Conservation (phyloP, 2,329 filamentous ascomycete species). For the Xylaria sp. region DNA sequence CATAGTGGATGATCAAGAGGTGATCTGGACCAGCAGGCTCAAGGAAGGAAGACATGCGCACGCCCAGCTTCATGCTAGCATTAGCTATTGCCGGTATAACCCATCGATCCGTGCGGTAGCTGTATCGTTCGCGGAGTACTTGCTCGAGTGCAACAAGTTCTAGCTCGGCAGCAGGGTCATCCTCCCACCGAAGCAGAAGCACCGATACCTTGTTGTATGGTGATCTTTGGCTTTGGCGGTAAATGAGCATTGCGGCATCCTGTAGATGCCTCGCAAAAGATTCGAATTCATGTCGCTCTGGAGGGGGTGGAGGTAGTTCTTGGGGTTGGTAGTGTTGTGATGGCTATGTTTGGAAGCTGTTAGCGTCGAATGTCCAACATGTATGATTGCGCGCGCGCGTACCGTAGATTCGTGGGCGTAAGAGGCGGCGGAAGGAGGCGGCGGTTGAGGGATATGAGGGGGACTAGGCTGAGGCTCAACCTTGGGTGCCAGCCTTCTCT, state of each 20-base stretch:
- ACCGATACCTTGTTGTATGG: conserved; percentile 70
- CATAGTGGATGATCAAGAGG: conserved; percentile 73
- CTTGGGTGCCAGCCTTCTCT: conserved; percentile 53
- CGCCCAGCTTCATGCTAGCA: conserved; percentile 70
- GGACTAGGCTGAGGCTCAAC: conserved; percentile 50
- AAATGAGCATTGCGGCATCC: conserved; percentile 75
- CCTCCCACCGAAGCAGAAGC: conserved; percentile 71
- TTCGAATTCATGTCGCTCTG: conserved; percentile 71
- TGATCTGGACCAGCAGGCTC: conserved; percentile 68
- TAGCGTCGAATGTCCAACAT: conserved; percentile 30
- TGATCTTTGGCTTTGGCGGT: conserved; percentile 69
- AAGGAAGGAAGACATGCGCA: conserved; percentile 69
- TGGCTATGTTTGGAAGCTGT: conserved; percentile 39
- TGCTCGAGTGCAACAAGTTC: conserved; percentile 67
- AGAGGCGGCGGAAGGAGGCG: conserved; percentile 32
- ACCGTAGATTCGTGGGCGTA: conserved; percentile 48
- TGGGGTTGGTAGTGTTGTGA: conserved; percentile 47
- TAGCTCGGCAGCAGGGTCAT: conserved; percentile 64
- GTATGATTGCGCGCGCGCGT: conserved; percentile 30
- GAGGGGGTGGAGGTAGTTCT: conserved; percentile 47
- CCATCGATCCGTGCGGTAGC: conserved; percentile 70
- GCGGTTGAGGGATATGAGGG: conserved; percentile 45
- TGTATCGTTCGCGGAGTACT: conserved; percentile 69
- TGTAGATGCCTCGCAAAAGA: conserved; percentile 74
- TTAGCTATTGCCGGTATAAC: conserved; percentile 69